Evolutionary conservation across 1,139 yeast species (phyloP), one percentile per base, ranked within the genome.

Genomic region (Citeromyces hawaiiensis): DNA sequence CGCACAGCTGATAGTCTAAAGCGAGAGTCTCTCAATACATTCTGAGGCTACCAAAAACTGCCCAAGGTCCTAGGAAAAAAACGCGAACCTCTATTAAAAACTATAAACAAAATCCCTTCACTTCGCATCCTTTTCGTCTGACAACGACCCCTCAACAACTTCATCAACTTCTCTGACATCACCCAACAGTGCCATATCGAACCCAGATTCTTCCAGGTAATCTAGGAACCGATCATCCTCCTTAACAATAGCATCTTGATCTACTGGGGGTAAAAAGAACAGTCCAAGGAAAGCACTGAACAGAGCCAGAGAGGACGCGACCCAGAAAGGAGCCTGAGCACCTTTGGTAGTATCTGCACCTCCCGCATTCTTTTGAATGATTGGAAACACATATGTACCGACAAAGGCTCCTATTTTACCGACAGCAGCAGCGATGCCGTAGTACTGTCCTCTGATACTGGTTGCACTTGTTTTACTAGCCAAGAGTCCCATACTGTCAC

Each of bases 391-490:
- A 59, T 80, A 85, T 37, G 93, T 78, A 44, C 96, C 96, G 25
- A 80, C 86, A 55, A 86, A 87, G 2, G 95, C 96, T 53, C 96
- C 96, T 45, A 86, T 67, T 59, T 87, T 87, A 53, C 95, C 96
- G 41, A 76, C 52, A 23, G 95, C 95, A 43, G 96, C 96, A 37
- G 94, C 91, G 49, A 86, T 70, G 49, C 93, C 93, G 56, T 88
- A 88, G 61, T 83, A 83, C 52, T 81, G 83, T 44, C 96, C 96
- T 63, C 96, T 77, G 42, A 87, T 72, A 21, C 94, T 77, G 13
- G 96, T 81, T 36, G 96, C 83, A 39, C 80, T 72, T 25, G 94
- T 81, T 61, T 87, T 87, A 34, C 95, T 72, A 21, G 96, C 94
- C 45, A 88, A 66, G 43, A 83, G 63, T 48, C 96, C 96, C 56